Conservation (phyloP, 2,329 filamentous ascomycete genomes). For the Penicillium sp. region DNA sequence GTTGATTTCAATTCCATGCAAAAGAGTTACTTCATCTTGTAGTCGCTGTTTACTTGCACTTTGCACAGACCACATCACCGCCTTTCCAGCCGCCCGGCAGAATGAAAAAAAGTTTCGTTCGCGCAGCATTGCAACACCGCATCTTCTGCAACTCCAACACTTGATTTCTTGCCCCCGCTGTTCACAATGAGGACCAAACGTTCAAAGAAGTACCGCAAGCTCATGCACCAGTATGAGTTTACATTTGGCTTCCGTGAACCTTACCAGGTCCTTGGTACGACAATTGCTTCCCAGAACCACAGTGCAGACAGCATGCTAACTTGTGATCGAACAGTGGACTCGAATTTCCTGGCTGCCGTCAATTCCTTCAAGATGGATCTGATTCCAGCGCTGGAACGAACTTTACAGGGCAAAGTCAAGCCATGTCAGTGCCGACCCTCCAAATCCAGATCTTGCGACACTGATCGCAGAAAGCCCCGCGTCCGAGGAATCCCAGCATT, state of each 20-base stretch:
- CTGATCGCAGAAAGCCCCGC: too few species aligned
- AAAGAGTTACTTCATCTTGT: not conserved
- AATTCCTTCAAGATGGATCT: slow-evolving; percentile 86
- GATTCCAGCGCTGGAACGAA: slow-evolving; percentile 70
- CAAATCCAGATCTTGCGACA: too few species aligned
- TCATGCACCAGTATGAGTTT: slow-evolving; percentile 87
- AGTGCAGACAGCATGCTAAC: slow-evolving; percentile 14
- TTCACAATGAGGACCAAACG: slow-evolving; percentile 65
- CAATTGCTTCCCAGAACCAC: slow-evolving; percentile 9
- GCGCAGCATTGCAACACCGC: slow-evolving; percentile 11
- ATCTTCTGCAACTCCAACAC: slow-evolving; percentile 10
- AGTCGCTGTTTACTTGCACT: not conserved
- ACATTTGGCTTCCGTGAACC: slow-evolving; percentile 89
- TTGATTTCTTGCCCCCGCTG: slow-evolving; percentile 2
- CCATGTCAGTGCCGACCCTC: slow-evolving; percentile 58
- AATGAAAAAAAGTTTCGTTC: slow-evolving; percentile 37
- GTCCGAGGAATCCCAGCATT: not conserved
- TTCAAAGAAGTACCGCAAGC: slow-evolving; percentile 75
- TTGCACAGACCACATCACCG: slow-evolving; percentile 28
- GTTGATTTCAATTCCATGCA: too few species aligned
- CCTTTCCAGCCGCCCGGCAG: slow-evolving; percentile 33
- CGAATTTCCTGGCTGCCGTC: slow-evolving; percentile 77
- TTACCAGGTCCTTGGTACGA: slow-evolving; percentile 77
- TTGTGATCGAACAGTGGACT: slow-evolving; percentile 62
- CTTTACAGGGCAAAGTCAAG: slow-evolving; percentile 83